Evolutionary conservation across 2,329 filamentous ascomycete genomes (phyloP).

Genomic region (Plectosphaerella cucumerina): DNA sequence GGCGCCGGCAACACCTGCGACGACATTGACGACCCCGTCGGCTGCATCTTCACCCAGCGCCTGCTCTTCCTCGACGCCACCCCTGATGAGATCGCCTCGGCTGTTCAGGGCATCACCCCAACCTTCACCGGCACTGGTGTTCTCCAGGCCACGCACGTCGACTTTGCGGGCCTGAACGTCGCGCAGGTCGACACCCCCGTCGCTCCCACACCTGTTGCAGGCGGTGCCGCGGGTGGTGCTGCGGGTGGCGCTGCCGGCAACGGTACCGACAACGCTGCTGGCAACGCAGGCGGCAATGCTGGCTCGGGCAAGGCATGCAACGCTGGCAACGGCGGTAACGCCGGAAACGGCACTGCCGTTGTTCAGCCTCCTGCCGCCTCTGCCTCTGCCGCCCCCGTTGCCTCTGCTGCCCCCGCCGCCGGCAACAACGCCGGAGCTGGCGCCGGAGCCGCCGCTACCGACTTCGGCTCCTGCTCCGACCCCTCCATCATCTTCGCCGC

Average conservation of each 20-base stretch:
- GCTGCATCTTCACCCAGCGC: constrained; percentile 53
- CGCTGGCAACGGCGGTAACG: not conserved
- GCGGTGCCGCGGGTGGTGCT: not conserved
- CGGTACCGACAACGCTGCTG: not conserved
- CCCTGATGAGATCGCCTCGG: constrained; percentile 47
- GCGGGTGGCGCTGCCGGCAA: not conserved
- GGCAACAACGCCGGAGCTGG: not conserved
- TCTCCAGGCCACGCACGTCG: constrained; percentile 20
- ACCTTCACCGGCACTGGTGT: constrained; percentile 27
- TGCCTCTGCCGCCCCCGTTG: not conserved
- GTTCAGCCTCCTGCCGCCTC: constrained; percentile 4
- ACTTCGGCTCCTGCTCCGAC: constrained; percentile 42
- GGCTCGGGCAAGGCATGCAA: not conserved
- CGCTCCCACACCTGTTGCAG: not conserved
- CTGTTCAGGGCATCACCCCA: constrained; percentile 26
- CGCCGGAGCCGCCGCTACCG: constrained; percentile 15
- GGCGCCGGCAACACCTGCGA: constrained; percentile 51
- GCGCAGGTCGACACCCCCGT: constrained; percentile 4
- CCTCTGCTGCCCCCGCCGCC: constrained; percentile 1
- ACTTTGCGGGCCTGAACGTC: constrained; percentile 17
- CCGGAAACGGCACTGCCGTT: constrained; percentile 7
- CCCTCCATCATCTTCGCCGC: constrained; percentile 44
- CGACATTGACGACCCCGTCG: constrained; percentile 39
- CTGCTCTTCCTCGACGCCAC: constrained; percentile 51
- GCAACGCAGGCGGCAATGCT: constrained; percentile 1